Evolutionary conservation across 192 early-diverging fungal genomes (phyloP), one percentile per base, ranked within the genome.

Genomic region (Backusella tuberculispora): DNA sequence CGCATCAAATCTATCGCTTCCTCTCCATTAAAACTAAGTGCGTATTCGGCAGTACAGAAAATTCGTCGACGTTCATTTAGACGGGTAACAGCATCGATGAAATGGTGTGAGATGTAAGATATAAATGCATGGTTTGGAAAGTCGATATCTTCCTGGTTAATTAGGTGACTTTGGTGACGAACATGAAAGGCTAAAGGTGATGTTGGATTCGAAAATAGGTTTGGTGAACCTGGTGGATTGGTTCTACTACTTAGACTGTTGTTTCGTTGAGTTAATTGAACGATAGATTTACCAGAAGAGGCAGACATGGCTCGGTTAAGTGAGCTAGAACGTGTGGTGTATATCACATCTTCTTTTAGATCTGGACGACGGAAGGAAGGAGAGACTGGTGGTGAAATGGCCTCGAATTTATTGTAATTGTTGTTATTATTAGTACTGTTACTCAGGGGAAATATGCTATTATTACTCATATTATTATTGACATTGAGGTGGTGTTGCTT

Each of bases 21-120:
- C 43, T 76, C 64, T 13, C 79, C 75, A 48, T 66, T 80, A 46
- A 80, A 80, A 50, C 79, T 80, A 6, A 40, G 50, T 15, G 79
- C 68, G 38, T 80, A 73, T 45, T 80, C 75, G 37, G 44, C 63
- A 1, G 79, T 68, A 38, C 56, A 71, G 24, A 76, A 76, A 13
- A 80, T 74, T 12, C 69, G 73, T 34, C 79, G 69, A 26, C 71
- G 60, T 12, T 68, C 42, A 21, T 72, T 73, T n/a, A 78, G 10
- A 6, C 8, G 34, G 10, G 45, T 26, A 1, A 78, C 76, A 43
- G 72, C 41, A 1, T 47, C 46, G 0, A 67, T 43, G 29, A 78
- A 73, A 1, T 72, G 37, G 7, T 19, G 41, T 24, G 47, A 46
- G 15, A 78, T 24, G 38, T 68, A 64, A 4, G 76, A 78, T 0